Evolutionary conservation across 768 basidiomycete species (phyloP), one percentile per base, ranked within the genome.

Genomic region (Collybia mongolica): DNA sequence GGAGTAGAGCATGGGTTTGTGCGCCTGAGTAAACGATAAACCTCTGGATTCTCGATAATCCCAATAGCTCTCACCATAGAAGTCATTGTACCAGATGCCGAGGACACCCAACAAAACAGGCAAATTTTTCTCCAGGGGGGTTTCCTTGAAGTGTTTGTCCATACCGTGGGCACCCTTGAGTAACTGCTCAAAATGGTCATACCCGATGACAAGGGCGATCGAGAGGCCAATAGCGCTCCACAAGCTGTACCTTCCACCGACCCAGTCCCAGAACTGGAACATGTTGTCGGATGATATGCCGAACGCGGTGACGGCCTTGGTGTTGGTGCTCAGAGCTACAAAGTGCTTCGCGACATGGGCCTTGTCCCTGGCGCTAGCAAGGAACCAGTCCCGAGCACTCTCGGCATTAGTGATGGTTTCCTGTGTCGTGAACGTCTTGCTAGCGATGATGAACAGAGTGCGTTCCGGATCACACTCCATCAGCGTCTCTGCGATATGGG

Each of bases 211-310:
- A 44, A 98, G 75, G 35, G 91, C 90, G 70, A 99, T 98, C 39
- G 91, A 90, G 52, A 98, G 78, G 52, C 97, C 97, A 59, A 99
- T 98, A 24, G 97, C 96, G 54, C 92, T 94, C 96, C 97, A 98
- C 56, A 99, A 78, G 60, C 90, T 93, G 81, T 99, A 99, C 55
- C 96, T 84, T 22, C 97, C 97, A 54, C 97, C 97, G 55, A 99
- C 97, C 97, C 97, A 99, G 71, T 98, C 97, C 96, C 96, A 99
- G 83, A 99, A 98, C 65, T 89, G 86, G 83, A 99, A 99, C 95
- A 99, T 99, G 75, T 98, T 98, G 58, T 80, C 79, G 53, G 84
- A 68, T 40, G 87, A 77, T 63, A 99, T 99, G 37, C 97, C 97
- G 63, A 99, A 99, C 2, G 79, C 83, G 15, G 91, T 90, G 49